A percentile compares a stretch with the other conserved stretches of the same genome.
Conservation (phyloP, 192 early-diverging fungal genomes). For the Backusella psychrophila region DNA sequence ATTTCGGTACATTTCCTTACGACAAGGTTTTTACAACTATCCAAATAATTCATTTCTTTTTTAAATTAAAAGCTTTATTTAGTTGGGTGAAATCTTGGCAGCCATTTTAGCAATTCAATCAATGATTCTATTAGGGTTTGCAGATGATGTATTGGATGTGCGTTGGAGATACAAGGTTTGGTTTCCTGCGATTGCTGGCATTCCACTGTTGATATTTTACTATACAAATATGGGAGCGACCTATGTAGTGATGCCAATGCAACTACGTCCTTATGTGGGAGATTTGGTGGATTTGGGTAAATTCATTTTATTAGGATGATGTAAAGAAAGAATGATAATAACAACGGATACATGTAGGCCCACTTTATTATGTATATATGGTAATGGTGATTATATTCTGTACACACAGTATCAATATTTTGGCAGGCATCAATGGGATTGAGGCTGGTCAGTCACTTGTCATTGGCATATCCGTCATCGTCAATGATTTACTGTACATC, state of each 20-base stretch:
- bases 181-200: conserved; percentile 88
- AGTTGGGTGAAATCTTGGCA: conserved; percentile 91
- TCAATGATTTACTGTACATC: conserved; percentile 74
- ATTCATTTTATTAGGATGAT: background rate
- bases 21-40: conserved; percentile 52
- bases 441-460: conserved; percentile 93
- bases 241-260: conserved; percentile 83
- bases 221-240: conserved; percentile 87
- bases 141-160: conserved; percentile 96
- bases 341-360: conserved; percentile 42
- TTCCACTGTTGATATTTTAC: conserved; percentile 94
- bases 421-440: conserved; percentile 97
- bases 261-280: conserved; percentile 71
- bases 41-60: too few species aligned
- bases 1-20: conserved; percentile 61
- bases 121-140: conserved; percentile 98
- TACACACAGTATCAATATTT: conserved; percentile 97
- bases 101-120: conserved; percentile 88
- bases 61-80: background rate
- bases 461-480: conserved; percentile 79
- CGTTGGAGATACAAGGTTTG: conserved; percentile 95
- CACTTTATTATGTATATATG: conserved; percentile 95
- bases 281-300: conserved; percentile 77
- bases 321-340: background rate
- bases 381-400: conserved; percentile 86